A percentile compares a stretch with the other conserved stretches of the same genome.
phyloP scores from a whole-genome alignment of 352 stramenopile species.

The Pythium phragmiticola region DNA sequence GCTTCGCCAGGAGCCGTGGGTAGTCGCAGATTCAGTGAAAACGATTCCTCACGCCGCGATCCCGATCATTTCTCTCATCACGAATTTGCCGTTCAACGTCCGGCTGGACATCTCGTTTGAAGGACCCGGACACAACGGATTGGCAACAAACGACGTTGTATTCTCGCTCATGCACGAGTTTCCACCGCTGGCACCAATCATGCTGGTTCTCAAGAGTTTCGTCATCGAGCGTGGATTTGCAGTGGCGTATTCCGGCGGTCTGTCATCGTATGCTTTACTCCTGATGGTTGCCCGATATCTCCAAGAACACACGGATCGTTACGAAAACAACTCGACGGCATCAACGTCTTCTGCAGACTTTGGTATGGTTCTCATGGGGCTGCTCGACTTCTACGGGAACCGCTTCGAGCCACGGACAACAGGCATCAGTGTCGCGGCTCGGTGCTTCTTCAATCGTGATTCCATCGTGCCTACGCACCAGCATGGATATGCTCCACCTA shows the following conservation, averaged over 20 bases:
- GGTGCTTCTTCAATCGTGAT: slow-evolving; percentile 82
- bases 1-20: slow-evolving; percentile 92
- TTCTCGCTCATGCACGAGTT: slow-evolving; percentile 92
- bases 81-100: slow-evolving; percentile 72
- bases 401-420: slow-evolving; percentile 89
- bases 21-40: slow-evolving; percentile 93
- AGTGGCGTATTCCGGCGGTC: slow-evolving; percentile 94
- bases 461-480: slow-evolving; percentile 32
- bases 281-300: slow-evolving; percentile 95
- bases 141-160: slow-evolving; percentile 94
- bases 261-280: slow-evolving; percentile 95
- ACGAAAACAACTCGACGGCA: slow-evolving; percentile 27
- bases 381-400: slow-evolving; percentile 98
- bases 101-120: slow-evolving; percentile 97
- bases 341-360: slow-evolving; percentile 78
- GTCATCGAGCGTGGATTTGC: slow-evolving; percentile 92
- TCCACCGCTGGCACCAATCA: slow-evolving; percentile 92
- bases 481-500: slow-evolving; percentile 27
- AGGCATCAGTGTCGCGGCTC: slow-evolving; percentile 85
- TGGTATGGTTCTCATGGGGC: slow-evolving; percentile 94
- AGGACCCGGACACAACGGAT: slow-evolving; percentile 93
- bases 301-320: slow-evolving; percentile 76
- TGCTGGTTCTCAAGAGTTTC: slow-evolving; percentile 96
- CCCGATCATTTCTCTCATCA: slow-evolving; percentile 96
- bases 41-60: slow-evolving; percentile 96